Conservation (phyloP, 805 yeast genomes). For the Starmerella floris region DNA sequence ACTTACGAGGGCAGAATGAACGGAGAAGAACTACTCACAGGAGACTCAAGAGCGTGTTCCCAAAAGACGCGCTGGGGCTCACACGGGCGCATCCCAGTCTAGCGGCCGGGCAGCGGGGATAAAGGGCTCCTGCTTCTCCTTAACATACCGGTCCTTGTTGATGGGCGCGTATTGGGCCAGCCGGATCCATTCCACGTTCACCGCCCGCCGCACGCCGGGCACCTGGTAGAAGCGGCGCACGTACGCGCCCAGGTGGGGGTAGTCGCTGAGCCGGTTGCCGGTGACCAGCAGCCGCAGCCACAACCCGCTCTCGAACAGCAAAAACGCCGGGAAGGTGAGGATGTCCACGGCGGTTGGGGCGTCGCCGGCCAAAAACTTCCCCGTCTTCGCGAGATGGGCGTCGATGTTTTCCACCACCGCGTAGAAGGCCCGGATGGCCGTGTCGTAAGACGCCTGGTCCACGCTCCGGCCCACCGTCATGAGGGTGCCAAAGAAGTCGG, state of each 20-base stretch:
- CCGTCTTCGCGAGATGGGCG: conserved; percentile 20
- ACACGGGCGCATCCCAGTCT: conserved; percentile 4
- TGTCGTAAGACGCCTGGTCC: conserved; percentile 65
- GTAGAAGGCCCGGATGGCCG: conserved; percentile 44
- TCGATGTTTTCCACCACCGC: conserved; percentile 39
- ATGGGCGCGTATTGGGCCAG: background rate
- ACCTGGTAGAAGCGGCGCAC: conserved; percentile 49
- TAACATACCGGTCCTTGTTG: background rate
- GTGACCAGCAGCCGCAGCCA: conserved; percentile 83
- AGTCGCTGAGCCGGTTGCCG: conserved; percentile 61
- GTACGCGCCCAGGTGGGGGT: conserved; percentile 68
- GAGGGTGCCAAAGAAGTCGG: conserved; percentile 58
- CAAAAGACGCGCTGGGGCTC: too few relatives aligned
- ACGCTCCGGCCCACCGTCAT: conserved; percentile 73
- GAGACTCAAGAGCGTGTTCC: too few relatives aligned
- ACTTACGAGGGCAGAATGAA: too few relatives aligned
- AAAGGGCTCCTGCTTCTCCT: background rate
- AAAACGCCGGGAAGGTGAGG: conserved; percentile 67
- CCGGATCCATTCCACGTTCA: background rate
- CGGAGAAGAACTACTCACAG: too few relatives aligned
- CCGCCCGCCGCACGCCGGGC: background rate
- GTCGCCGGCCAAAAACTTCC: conserved; percentile 43
- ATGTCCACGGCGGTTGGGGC: conserved; percentile 77
- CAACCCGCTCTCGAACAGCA: conserved; percentile 81
- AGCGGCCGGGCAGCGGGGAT: conserved; percentile 7